phyloP scores from a whole-genome alignment of 176 grass and related monocot species.

The Leersia perrieri region DNA sequence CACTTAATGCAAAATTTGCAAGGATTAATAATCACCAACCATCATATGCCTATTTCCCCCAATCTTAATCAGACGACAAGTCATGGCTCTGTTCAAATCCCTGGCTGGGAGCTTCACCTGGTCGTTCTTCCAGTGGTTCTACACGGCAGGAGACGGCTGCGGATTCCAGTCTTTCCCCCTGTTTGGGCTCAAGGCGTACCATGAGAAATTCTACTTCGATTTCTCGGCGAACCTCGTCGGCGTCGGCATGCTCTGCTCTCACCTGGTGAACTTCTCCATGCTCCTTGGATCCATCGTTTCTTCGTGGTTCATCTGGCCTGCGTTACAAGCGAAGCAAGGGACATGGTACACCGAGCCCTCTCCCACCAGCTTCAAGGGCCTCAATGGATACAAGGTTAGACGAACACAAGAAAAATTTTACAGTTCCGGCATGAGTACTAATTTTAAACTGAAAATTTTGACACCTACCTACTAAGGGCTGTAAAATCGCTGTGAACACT shows the following conservation, averaged over 20 bases:
- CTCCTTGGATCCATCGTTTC: slow-evolving; percentile 33
- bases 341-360: slow-evolving; percentile 39
- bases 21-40: not conserved
- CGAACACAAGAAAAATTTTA: too few relatives aligned
- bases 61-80: slow-evolving; percentile 17
- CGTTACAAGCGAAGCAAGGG: slow-evolving; percentile 35
- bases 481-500: too few relatives aligned
- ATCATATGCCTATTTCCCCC: not conserved
- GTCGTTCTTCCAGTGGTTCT: slow-evolving; percentile 57
- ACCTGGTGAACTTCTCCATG: slow-evolving; percentile 44
- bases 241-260: slow-evolving; percentile 58
- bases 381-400: slow-evolving; percentile 55
- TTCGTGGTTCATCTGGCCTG: slow-evolving; percentile 39
- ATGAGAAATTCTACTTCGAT: slow-evolving; percentile 47
- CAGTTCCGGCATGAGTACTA: too few relatives aligned
- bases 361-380: slow-evolving; percentile 31
- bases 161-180: slow-evolving; percentile 52
- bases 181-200: slow-evolving; percentile 48
- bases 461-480: too few relatives aligned
- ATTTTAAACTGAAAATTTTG: too few relatives aligned
- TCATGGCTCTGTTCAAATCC: slow-evolving; percentile 15
- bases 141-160: slow-evolving; percentile 39
- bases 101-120: slow-evolving; percentile 41
- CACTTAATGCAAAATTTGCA: not conserved
- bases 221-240: slow-evolving; percentile 52